A percentile compares a stretch with the other conserved stretches of the same genome.
Evolutionary conservation across 2,329 filamentous ascomycete genomes (phyloP).

Genomic region (Aspergillus hiratsukae): DNA sequence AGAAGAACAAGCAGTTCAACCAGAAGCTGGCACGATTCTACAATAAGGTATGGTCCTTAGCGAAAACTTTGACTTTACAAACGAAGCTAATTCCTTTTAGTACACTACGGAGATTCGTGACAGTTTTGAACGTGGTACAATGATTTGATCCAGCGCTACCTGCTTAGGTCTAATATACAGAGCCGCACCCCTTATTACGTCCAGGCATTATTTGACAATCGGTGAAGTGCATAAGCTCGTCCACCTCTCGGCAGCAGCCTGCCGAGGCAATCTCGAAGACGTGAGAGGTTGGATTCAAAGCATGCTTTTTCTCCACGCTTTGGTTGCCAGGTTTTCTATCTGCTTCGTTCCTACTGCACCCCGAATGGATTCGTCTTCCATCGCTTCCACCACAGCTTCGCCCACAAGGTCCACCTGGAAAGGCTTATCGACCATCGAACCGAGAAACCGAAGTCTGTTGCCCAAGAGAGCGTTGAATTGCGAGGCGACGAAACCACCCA

Average conservation of each 20-base stretch:
- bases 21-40: conserved; percentile 94
- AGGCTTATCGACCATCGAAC: conserved; percentile 78
- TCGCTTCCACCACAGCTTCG: conserved; percentile 82
- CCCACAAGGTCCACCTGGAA: conserved; percentile 82
- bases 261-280: conserved; percentile 3
- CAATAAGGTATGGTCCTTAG: conserved; percentile 62
- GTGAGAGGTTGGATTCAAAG: conserved; percentile 47
- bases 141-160: conserved; percentile 60
- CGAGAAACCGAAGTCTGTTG: conserved; percentile 73
- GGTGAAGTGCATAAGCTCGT: conserved; percentile 2
- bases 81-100: conserved; percentile 30
- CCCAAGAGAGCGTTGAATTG: conserved; percentile 74
- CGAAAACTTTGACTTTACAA: not conserved
- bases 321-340: conserved; percentile 76
- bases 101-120: conserved; percentile 96
- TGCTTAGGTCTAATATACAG: conserved; percentile 17
- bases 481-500: conserved; percentile 67
- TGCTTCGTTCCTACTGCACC: conserved; percentile 73
- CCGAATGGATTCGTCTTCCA: conserved; percentile 66
- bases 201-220: conserved; percentile 4
- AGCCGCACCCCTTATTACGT: conserved; percentile 12
- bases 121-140: conserved; percentile 94
- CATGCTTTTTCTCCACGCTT: conserved; percentile 88
- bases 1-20: conserved; percentile 99
- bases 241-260: not conserved